Conservation (phyloP, 2,329 filamentous ascomycete genomes). For the Emergomyces africanus region DNA sequence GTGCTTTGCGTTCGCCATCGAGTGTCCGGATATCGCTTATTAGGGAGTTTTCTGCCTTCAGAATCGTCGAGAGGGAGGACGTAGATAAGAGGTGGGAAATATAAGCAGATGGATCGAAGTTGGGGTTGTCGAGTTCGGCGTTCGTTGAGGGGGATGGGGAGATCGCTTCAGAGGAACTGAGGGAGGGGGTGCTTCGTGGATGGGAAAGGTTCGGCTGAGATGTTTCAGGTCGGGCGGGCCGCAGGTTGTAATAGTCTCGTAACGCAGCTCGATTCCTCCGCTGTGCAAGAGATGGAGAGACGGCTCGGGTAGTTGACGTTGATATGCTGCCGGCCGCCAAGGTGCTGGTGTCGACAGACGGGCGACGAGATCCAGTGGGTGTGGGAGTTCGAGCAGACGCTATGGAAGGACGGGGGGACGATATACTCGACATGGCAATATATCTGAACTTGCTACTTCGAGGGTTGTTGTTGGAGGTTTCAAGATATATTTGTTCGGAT, state of each 20-base stretch:
- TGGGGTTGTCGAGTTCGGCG: conserved; percentile 56
- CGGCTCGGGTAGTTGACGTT: conserved; percentile 28
- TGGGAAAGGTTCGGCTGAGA: conserved; percentile 16
- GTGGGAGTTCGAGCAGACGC: conserved; percentile 46
- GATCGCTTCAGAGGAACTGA: conserved; percentile 21
- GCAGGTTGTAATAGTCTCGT: conserved; percentile 89
- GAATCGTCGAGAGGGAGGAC: conserved; percentile 30
- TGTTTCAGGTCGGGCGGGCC: conserved; percentile 31
- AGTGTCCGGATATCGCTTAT: conserved; percentile 66
- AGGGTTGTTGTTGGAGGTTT: background rate
- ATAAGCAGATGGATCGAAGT: conserved; percentile 58
- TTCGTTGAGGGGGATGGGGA: conserved; percentile 18
- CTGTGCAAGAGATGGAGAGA: conserved; percentile 24
- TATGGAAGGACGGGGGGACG: conserved; percentile 47
- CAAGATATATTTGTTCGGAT: too few species aligned
- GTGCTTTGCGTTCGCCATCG: conserved; percentile 89
- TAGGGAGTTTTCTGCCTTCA: conserved; percentile 34
- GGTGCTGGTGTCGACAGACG: conserved; percentile 54
- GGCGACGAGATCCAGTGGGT: conserved; percentile 62
- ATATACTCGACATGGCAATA: conserved; percentile 44
- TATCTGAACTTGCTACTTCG: background rate
- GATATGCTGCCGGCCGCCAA: conserved; percentile 26
- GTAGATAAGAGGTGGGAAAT: conserved; percentile 30
- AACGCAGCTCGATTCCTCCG: conserved; percentile 72
- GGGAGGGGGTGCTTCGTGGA: conserved; percentile 25